Evolutionary conservation across 352 stramenopile species (phyloP).

Genomic region (Pythium sp.): DNA sequence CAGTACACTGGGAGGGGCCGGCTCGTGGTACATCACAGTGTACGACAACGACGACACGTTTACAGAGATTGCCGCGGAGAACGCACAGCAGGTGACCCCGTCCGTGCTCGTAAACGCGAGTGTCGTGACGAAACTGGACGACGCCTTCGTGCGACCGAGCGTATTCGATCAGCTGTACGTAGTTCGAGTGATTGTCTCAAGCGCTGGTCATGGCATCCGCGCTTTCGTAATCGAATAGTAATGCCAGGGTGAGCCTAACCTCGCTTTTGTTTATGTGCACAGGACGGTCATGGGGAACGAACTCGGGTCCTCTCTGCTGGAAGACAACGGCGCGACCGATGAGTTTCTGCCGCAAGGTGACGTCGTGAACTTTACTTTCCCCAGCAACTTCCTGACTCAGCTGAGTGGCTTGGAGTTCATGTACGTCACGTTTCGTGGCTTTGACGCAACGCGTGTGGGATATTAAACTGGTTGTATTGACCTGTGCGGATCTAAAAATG

Average conservation of each 20-base stretch:
- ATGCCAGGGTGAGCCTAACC: background rate
- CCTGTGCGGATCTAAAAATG: background rate
- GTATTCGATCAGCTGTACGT: constrained; percentile 1
- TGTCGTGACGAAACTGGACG: constrained; percentile 5
- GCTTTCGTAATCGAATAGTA: background rate
- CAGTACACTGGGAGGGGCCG: background rate
- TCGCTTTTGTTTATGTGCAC: background rate
- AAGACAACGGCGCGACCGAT: background rate
- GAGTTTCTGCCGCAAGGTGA: background rate
- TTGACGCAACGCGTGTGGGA: background rate
- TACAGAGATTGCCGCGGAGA: background rate
- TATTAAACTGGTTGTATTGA: background rate
- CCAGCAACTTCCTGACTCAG: constrained; percentile 2
- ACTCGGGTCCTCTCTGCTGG: background rate
- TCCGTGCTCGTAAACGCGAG: constrained; percentile 7
- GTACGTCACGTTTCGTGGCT: background rate
- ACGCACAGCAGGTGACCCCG: background rate
- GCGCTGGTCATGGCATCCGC: too few relatives aligned
- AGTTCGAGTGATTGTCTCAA: background rate
- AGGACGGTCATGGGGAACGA: constrained; percentile 9
- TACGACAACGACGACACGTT: constrained; percentile 4
- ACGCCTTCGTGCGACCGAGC: background rate
- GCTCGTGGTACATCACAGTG: constrained; percentile 6
- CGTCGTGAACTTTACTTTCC: constrained; percentile 9
- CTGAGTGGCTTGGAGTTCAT: background rate